Percentiles rank a stretch among this genome's conserved stretches.
These are phyloP conservation scores for Lactarius trivialis DNA, from an alignment of 768 basidiomycete genomes.

Conservation along the genomic window DNA sequence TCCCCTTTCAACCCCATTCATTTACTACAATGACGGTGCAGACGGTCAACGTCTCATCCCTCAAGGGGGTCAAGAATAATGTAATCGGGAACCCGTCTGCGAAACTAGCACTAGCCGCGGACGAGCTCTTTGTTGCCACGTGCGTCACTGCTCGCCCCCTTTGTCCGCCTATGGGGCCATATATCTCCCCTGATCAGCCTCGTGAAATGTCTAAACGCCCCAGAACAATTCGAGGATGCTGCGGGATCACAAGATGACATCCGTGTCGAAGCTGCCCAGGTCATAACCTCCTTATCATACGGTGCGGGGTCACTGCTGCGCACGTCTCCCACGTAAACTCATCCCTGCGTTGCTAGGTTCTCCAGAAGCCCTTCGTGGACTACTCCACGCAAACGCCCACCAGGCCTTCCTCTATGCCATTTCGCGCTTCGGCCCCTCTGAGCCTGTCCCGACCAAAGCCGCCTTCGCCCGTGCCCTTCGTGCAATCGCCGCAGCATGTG, in stretches of 20 bases:
- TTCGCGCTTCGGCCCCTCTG: constrained; percentile 38
- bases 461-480: constrained; percentile 62
- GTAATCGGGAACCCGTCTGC: constrained; percentile 78
- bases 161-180: neutral
- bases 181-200: constrained; percentile 37
- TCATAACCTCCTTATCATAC: constrained; percentile 67
- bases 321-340: neutral
- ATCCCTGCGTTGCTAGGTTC: constrained; percentile 41
- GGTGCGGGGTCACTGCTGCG: constrained; percentile 33
- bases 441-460: constrained; percentile 38
- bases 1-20: neutral
- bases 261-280: constrained; percentile 66
- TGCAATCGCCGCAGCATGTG: constrained; percentile 49
- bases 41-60: constrained; percentile 31
- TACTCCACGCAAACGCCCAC: constrained; percentile 52
- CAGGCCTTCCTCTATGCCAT: constrained; percentile 59
- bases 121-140: constrained; percentile 50
- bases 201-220: constrained; percentile 51
- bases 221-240: constrained; percentile 29
- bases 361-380: constrained; percentile 47
- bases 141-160: constrained; percentile 29
- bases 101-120: constrained; percentile 51
- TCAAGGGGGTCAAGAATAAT: constrained; percentile 66
- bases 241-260: constrained; percentile 43
- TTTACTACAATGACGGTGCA: constrained; percentile 26